Evolutionary conservation across 306 rosid species (phyloP).

Genomic region (Luffa acutangula): DNA sequence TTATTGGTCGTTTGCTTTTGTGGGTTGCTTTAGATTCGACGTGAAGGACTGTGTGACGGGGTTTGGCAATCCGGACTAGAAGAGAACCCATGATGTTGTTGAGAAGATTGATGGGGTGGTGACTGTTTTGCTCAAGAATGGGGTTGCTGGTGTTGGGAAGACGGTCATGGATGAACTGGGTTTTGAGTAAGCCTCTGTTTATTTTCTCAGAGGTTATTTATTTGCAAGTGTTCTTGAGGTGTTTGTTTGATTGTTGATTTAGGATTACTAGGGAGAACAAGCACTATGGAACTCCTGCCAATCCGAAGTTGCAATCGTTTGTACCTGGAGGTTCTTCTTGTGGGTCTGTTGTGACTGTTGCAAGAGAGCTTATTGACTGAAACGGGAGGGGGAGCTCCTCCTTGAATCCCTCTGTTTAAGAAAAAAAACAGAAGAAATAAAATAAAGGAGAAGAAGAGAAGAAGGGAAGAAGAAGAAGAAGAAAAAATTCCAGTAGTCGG

Average conservation of each 20-base stretch:
- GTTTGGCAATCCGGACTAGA: constrained; percentile 67
- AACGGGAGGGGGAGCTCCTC: too few species aligned
- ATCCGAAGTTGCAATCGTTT: constrained; percentile 37
- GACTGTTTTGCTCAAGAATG: constrained; percentile 40
- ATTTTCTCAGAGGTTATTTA: not conserved
- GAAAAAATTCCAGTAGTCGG: too few species aligned
- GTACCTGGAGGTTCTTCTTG: constrained; percentile 68
- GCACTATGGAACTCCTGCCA: constrained; percentile 58
- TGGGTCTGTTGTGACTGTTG: constrained; percentile 77
- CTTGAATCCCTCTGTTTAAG: too few species aligned
- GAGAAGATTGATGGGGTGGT: constrained; percentile 44
- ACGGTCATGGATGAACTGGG: constrained; percentile 64
- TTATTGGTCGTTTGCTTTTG: not conserved
- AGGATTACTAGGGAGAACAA: constrained; percentile 60
- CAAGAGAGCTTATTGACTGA: constrained; percentile 57
- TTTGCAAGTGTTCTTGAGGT: not conserved
- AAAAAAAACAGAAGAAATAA: too few species aligned
- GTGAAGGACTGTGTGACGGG: constrained; percentile 62
- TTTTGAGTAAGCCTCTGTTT: constrained; percentile 35
- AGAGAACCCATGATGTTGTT: constrained; percentile 42
- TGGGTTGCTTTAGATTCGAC: constrained; percentile 38
- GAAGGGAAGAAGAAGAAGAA: too few species aligned
- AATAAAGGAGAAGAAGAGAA: too few species aligned
- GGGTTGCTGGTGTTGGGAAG: constrained; percentile 60
- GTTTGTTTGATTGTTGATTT: constrained; percentile 8